These are phyloP conservation scores for Nepenthes gracilis DNA, from an alignment of 148 eudicot genomes.

Conservation along the genomic window DNA sequence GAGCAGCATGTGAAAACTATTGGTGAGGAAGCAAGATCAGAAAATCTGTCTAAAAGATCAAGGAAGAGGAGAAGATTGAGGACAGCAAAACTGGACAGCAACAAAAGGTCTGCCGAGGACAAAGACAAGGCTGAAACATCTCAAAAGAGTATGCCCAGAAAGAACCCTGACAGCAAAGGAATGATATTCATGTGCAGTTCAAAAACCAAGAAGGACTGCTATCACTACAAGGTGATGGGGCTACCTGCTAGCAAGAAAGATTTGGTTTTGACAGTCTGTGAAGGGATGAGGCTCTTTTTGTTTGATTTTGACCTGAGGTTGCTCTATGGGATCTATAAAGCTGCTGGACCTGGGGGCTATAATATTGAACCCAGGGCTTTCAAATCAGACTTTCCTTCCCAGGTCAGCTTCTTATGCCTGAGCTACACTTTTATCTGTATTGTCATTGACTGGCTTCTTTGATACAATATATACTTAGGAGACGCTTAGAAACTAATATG, in stretches of 20 bases:
- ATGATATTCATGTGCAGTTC: slow-evolving; percentile 98
- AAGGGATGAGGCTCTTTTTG: slow-evolving; percentile 86
- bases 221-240: slow-evolving; percentile 60
- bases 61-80: slow-evolving; percentile 18
- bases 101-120: slow-evolving; percentile 14
- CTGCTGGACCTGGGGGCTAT: slow-evolving; percentile 79
- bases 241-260: slow-evolving; percentile 81
- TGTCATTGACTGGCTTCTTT: too few species aligned
- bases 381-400: slow-evolving; percentile 82
- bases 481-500: too few species aligned
- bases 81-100: slow-evolving; percentile 9
- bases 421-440: neutral
- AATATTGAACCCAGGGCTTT: slow-evolving; percentile 87
- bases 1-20: slow-evolving; percentile 4
- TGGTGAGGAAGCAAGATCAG: slow-evolving; percentile 10
- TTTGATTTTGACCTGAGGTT: slow-evolving; percentile 69
- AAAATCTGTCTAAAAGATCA: slow-evolving; percentile 2
- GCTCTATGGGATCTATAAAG: slow-evolving; percentile 92
- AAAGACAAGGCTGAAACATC: slow-evolving; percentile 42
- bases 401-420: slow-evolving; percentile 37
- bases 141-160: slow-evolving; percentile 27
- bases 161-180: slow-evolving; percentile 60
- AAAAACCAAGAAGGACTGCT: slow-evolving; percentile 83
- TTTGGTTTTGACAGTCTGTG: slow-evolving; percentile 54
- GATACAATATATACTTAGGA: too few species aligned